Evolutionary conservation across 2,329 filamentous ascomycete genomes (phyloP).

Genomic region (Venturia nashicola): DNA sequence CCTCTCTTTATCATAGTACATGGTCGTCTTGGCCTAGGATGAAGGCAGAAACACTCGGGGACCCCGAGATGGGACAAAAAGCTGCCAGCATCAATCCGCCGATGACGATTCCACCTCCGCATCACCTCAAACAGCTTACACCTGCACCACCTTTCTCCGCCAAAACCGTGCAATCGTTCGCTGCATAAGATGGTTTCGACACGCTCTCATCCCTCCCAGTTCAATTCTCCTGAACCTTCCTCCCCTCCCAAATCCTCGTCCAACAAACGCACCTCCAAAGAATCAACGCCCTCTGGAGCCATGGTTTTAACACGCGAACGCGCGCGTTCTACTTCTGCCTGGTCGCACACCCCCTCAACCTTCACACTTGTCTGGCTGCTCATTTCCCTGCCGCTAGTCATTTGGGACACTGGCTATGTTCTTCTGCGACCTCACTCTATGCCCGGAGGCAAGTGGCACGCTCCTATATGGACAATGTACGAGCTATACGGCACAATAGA

Average conservation of each 20-base stretch:
- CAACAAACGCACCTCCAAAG: slow-evolving; percentile 15
- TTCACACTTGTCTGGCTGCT: slow-evolving; percentile 58
- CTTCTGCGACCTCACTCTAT: slow-evolving; percentile 70
- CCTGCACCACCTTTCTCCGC: not conserved
- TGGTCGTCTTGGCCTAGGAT: no score
- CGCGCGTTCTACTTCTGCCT: slow-evolving; percentile 19
- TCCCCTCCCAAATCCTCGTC: slow-evolving; percentile 18
- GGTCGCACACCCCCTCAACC: slow-evolving; percentile 49
- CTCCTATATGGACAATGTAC: slow-evolving; percentile 65
- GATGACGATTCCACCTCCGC: not conserved
- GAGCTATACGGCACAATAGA: slow-evolving; percentile 70
- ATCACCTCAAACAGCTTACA: not conserved
- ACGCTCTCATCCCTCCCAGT: slow-evolving; percentile 24
- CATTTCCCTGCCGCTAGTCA: slow-evolving; percentile 63
- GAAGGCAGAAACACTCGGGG: no score
- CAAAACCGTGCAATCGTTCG: not conserved
- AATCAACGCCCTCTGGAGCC: slow-evolving; percentile 17
- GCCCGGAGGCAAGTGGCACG: slow-evolving; percentile 62
- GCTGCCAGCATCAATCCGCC: no score
- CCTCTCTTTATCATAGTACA: no score
- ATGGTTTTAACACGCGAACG: slow-evolving; percentile 15
- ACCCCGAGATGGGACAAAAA: no score
- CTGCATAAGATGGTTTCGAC: slow-evolving; percentile 25
- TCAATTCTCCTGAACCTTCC: slow-evolving; percentile 20
- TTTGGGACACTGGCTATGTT: slow-evolving; percentile 74